Evolutionary conservation across 805 yeast species (phyloP), one percentile per base, ranked within the genome.

Genomic region (Myxozyma neglecta): DNA sequence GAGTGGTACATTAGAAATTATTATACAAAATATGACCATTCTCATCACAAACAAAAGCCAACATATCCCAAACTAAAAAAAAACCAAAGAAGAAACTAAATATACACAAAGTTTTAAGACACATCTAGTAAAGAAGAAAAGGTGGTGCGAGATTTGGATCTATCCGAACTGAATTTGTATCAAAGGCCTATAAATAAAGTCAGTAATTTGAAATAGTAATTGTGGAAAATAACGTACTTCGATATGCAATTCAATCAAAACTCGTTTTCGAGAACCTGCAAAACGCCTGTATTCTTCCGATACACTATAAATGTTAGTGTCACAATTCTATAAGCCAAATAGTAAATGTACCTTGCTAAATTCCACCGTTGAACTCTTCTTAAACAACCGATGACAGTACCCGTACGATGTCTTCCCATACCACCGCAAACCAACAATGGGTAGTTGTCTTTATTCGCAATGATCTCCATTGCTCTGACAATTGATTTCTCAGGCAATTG

Each of bases 331-430:
- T 14, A 37, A 34, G 9, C 29, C 20, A n/a, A 40, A 13, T 8
- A 29, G 13, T 32, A 14, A 20, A 11, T 37, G 14, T 16, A 65
- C 68, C 68, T 65, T 6, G 98, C 97, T 72, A 93, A 77, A 71
- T 96, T 94, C 99, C 99, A 93, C n/a, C 96, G 93, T 79, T 94
- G 97, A 18, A 94, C 77, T 62, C 97, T 81, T 65, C 99, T 79
- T 51, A 93, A 77, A 74, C 99, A 93, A 0, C 99, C 99, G 62
- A 94, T 85, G 2, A 94, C 97, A 0, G 98, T 92, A 0, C 99
- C 99, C 0, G 98, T 92, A 67, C 99, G 80, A 74, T 93, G 99
- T 68, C 99, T 80, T 0, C 99, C 99, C 99, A 94, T 94, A 13
- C 97, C 97, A 70, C 98, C 94, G 74, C 98, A 94, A 4, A 92